Conservation (phyloP, 2,329 filamentous ascomycete genomes). For the Penicillium italicum region DNA sequence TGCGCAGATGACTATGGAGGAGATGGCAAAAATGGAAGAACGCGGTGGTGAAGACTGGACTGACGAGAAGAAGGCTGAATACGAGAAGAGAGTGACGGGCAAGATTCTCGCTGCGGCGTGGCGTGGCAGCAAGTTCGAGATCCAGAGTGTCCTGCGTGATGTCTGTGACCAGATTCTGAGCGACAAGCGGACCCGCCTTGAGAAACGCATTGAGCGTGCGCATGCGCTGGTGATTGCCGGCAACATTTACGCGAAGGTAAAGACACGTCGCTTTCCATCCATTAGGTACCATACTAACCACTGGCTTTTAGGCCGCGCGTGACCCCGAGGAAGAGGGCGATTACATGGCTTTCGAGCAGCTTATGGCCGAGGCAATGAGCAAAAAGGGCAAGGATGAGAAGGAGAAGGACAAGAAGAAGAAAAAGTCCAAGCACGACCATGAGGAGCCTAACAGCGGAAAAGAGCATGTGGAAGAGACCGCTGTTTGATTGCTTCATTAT, state of each 20-base stretch:
- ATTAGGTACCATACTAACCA: constrained; percentile 10
- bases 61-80: constrained; percentile 93
- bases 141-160: constrained; percentile 89
- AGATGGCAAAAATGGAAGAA: constrained; percentile 96
- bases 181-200: constrained; percentile 70
- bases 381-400: constrained; percentile 86
- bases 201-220: constrained; percentile 86
- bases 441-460: constrained; percentile 12
- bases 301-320: constrained; percentile 64
- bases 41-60: constrained; percentile 96
- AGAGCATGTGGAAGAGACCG: constrained; percentile 12
- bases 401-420: constrained; percentile 66
- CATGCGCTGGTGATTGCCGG: constrained; percentile 85
- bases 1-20: constrained; percentile 97
- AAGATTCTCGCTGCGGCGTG: constrained; percentile 97
- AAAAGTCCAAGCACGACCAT: constrained; percentile 45
- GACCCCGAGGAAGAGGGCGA: constrained; percentile 96
- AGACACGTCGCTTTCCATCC: constrained; percentile 17
- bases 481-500: constrained; percentile 10
- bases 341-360: constrained; percentile 97
- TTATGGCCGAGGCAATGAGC: constrained; percentile 91
- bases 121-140: constrained; percentile 96
- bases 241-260: constrained; percentile 82
- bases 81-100: constrained; percentile 90
- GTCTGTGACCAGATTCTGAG: constrained; percentile 87